A percentile compares a stretch with the other conserved stretches of the same genome.
Conservation (phyloP, 1,284 basidiomycete species). For the Melampsora americana region DNA sequence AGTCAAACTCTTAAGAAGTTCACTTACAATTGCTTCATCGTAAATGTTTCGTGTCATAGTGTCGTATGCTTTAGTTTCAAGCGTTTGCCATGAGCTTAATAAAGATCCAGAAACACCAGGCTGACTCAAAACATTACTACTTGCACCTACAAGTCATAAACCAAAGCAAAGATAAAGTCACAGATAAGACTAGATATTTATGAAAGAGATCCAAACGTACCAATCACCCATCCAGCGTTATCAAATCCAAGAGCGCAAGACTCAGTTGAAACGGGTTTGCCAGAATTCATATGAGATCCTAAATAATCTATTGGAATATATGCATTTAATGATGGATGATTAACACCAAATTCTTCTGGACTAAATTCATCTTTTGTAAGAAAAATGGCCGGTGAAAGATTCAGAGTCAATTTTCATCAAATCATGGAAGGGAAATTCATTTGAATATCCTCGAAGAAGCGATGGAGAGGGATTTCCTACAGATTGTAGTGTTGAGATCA, state of each 20-base stretch:
- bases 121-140: conserved; percentile 37
- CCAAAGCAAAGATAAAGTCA: too few relatives aligned
- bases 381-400: not conserved
- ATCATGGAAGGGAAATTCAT: not conserved
- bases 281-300: conserved; percentile 11
- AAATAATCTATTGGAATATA: conserved; percentile 36
- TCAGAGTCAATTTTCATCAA: too few relatives aligned
- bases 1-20: not conserved
- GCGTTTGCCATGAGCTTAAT: conserved; percentile 17
- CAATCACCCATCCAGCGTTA: conserved; percentile 31
- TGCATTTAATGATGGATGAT: conserved; percentile 30
- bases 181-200: too few relatives aligned
- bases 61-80: conserved; percentile 9
- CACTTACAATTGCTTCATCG: conserved; percentile 41
- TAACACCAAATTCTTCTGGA: conserved; percentile 34
- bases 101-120: conserved; percentile 17
- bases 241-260: conserved; percentile 29
- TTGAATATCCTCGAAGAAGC: not conserved
- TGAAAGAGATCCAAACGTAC: not conserved
- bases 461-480: not conserved
- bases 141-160: not conserved
- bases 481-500: not conserved
- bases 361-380: conserved; percentile 27
- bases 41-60: conserved; percentile 25
- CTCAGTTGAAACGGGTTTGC: conserved; percentile 7